Base-by-base conservation (phyloP, 495 filamentous ascomycete species). In the Annulohypoxylon maeteangense region DNA sequence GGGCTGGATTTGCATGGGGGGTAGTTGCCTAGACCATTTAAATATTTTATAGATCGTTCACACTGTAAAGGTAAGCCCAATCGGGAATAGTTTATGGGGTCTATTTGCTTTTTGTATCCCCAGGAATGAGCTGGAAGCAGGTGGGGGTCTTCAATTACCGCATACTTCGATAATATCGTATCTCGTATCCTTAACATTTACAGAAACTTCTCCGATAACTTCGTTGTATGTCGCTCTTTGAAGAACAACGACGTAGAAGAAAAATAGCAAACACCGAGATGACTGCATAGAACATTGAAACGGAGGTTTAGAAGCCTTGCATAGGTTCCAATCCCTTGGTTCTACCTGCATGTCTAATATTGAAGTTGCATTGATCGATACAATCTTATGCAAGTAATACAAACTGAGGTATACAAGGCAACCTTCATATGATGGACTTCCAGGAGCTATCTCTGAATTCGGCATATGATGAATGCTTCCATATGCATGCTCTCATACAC, bases 331-430 rank as follows among this genome's bases (percentile, higher is more conserved):
- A 59, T 34, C 27, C 48, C 25, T 44, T 59, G 64, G 64, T 63
- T 72, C 60, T 45, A 72, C 57, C 59, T 68, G 60, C 65, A 68
- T 36, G 54, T 16, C 60, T 59, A 65, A 64, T 64, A 72, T 72
- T 65, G 47, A 54, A 68, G 65, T 72, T 72, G 59, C 69, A 72
- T 72, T 64, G 63, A 45, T 60, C 51, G 38, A 71, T 36, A 67
- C 44, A 54, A 10, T 65, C 20, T 22, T 56, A 65, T 58, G 68
- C 57, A 58, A 31, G 50, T 62, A 68, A 62, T 68, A 62, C 65
- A 61, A 61, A 55, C 27, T 38, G 22, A 56, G 61, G 50, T 31
- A 63, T 25, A 29, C 50, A 32, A 62, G 22, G 59, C 20, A 62
- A 53, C 32, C 32, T 56, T 34, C 25, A 20, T 22, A 11, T 0